Base-by-base conservation (phyloP, 495 filamentous ascomycete genomes). In the Tricharina praecox region DNA sequence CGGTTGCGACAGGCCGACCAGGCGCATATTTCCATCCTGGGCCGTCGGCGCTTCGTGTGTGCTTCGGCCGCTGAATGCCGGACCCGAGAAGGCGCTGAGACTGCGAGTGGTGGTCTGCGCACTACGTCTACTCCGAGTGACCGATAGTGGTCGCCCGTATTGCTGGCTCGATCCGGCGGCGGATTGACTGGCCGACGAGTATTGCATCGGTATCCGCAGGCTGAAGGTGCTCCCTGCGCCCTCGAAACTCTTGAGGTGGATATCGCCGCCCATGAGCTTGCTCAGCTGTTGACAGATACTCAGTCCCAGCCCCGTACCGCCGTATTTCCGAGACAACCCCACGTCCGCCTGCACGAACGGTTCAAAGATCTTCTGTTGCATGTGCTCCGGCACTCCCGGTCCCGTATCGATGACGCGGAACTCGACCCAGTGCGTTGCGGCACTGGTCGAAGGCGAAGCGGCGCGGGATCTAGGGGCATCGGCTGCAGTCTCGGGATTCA, bases 161-260 rank as follows among this genome's bases (percentile, higher is more conserved):
- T 46, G 11, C 13, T 46, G 9, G 43, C 43, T 21, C 10, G 23
- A 25, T 8, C 21, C 23, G 26, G 11, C 4, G 43, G 35, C 39
- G 43, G 41, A 15, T n/a, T 15, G 13, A 32, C 26, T 33, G 9
- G 13, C 10, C 28, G 43, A 11, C 43, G 28, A 20, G 15, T 15
- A 83, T 54, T 75, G 76, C 16, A 93, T 67, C 1, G 87, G 87
- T 19, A 95, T 83, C 24, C 72, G 70, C 72, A 95, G 78, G 1
- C 69, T 85, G 57, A 95, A 95, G 0, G 76, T 80, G 23, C 79
- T 84, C 4, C 87, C 86, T 23, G 74, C 45, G 13, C 81, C 82
- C 21, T 80, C 70, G 5, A 79, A 70, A 58, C 84, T 93, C 46
- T 74, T 70, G 10, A 95, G 68, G 3, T 70, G 59, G 32, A 95